These are phyloP conservation scores for Nadsonia commutata DNA, from an alignment of 1,139 yeast species.

Conservation along the genomic window DNA sequence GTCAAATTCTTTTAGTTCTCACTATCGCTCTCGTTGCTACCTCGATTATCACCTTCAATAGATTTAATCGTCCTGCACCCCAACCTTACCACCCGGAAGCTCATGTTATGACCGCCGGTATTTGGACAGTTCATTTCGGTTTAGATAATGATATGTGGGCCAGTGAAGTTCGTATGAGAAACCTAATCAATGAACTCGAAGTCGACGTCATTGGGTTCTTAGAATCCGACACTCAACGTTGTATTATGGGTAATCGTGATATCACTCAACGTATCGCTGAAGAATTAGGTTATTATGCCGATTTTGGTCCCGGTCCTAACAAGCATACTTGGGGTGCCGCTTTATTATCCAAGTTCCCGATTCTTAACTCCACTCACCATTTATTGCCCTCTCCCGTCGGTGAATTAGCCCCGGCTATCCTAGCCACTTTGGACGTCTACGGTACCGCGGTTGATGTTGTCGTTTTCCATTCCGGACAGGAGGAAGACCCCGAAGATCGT, in stretches of 20 bases:
- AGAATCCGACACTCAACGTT: conserved; percentile 87
- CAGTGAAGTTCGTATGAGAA: conserved; percentile 77
- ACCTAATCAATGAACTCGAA: conserved; percentile 70
- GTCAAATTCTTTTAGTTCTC: conserved; percentile 17
- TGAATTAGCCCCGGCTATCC: conserved; percentile 95
- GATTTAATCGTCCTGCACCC: conserved; percentile 46
- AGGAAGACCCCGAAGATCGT: conserved; percentile 91
- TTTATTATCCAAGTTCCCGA: conserved; percentile 84
- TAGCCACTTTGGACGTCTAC: conserved; percentile 84
- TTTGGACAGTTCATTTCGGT: conserved; percentile 97
- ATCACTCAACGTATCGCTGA: conserved; percentile 84
- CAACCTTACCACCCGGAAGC: conserved; percentile 68
- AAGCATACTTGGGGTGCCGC: conserved; percentile 98
- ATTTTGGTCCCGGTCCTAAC: conserved; percentile 95
- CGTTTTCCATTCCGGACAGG: conserved; percentile 97
- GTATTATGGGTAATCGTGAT: conserved; percentile 90
- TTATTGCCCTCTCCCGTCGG: conserved; percentile 93
- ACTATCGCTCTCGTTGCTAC: conserved; percentile 20
- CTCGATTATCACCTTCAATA: conserved; percentile 34
- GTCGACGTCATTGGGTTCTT: conserved; percentile 80
- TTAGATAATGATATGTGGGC: conserved; percentile 98
- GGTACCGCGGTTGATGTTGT: conserved; percentile 79
- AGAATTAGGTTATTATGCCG: conserved; percentile 87
- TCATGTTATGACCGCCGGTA: conserved; percentile 76
- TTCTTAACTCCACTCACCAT: conserved; percentile 76